A percentile compares a stretch with the other conserved stretches of the same genome.
These are phyloP conservation scores for Esteya vermicola DNA, from an alignment of 2,329 filamentous ascomycete genomes.

Conservation along the genomic window DNA sequence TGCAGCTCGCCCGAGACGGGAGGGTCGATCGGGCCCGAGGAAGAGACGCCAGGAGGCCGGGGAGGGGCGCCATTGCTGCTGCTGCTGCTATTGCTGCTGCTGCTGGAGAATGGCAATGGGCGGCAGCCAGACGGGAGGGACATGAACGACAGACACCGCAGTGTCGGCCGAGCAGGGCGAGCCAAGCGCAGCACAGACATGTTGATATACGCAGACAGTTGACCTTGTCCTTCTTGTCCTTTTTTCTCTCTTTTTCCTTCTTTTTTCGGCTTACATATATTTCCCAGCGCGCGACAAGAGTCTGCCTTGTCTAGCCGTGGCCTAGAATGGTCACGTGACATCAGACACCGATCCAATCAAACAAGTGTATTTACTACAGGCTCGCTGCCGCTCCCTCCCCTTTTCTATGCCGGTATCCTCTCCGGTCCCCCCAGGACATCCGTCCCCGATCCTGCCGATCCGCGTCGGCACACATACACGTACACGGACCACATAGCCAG, in stretches of 20 bases:
- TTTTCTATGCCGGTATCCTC: too few relatives aligned
- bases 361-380: too few relatives aligned
- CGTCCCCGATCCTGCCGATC: too few relatives aligned
- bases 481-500: too few relatives aligned
- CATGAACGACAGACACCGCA: slow-evolving; percentile 3
- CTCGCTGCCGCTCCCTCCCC: too few relatives aligned
- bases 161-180: slow-evolving; percentile 10
- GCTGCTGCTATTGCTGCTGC: neutral
- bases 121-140: neutral
- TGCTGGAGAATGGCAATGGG: neutral
- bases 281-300: too few relatives aligned
- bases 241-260: neutral
- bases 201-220: neutral
- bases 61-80: neutral
- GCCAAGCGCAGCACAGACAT: slow-evolving; percentile 6
- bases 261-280: neutral
- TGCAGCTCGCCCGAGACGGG: slow-evolving; percentile 43
- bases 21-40: slow-evolving; percentile 12
- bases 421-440: too few relatives aligned
- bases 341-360: too few relatives aligned
- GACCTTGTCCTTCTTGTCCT: neutral
- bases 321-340: too few relatives aligned
- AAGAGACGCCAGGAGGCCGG: neutral
- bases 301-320: too few relatives aligned
- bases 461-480: too few relatives aligned